Percentiles rank a stretch among this genome's conserved stretches.
Conservation (phyloP, 2,329 filamentous ascomycete genomes). For the Calonectria hongkongensis region DNA sequence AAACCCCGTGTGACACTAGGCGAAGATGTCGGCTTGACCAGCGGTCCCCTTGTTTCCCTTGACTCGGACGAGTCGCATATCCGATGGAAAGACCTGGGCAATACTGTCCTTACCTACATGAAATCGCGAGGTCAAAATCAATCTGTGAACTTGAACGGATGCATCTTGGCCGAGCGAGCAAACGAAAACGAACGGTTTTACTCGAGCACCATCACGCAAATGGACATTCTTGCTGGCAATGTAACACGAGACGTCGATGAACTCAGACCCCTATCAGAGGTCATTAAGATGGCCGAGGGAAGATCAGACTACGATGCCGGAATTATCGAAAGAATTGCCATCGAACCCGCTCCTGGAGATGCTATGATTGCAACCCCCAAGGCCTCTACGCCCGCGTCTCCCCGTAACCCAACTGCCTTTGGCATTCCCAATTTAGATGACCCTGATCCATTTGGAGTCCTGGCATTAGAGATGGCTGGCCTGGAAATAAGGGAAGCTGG, state of each 20-base stretch:
- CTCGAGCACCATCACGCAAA: constrained; percentile 67
- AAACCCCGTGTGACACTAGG: constrained; percentile 87
- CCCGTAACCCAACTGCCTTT: constrained; percentile 72
- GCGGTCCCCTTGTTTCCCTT: constrained; percentile 81
- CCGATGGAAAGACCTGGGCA: constrained; percentile 71
- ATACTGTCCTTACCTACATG: constrained; percentile 75
- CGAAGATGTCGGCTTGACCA: constrained; percentile 84
- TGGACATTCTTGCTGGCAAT: constrained; percentile 75
- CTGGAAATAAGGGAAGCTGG: constrained; percentile 94
- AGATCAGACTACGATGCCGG: constrained; percentile 83
- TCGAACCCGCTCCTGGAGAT: constrained; percentile 85
- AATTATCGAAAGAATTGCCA: constrained; percentile 78
- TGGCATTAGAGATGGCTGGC: constrained; percentile 92
- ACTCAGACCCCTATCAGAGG: constrained; percentile 81
- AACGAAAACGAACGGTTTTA: constrained; percentile 79
- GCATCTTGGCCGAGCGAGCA: constrained; percentile 72
- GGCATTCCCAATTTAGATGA: constrained; percentile 87
- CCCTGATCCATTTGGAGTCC: constrained; percentile 92
- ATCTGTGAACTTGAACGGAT: constrained; percentile 73
- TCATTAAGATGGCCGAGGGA: constrained; percentile 91
- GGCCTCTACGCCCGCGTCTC: constrained; percentile 59
- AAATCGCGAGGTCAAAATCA: constrained; percentile 75
- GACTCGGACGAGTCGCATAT: constrained; percentile 72
- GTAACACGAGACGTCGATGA: constrained; percentile 73
- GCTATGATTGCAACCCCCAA: constrained; percentile 72